These are phyloP conservation scores for Diaporthe citriasiana DNA, from an alignment of 2,329 filamentous ascomycete genomes.

Conservation along the genomic window DNA sequence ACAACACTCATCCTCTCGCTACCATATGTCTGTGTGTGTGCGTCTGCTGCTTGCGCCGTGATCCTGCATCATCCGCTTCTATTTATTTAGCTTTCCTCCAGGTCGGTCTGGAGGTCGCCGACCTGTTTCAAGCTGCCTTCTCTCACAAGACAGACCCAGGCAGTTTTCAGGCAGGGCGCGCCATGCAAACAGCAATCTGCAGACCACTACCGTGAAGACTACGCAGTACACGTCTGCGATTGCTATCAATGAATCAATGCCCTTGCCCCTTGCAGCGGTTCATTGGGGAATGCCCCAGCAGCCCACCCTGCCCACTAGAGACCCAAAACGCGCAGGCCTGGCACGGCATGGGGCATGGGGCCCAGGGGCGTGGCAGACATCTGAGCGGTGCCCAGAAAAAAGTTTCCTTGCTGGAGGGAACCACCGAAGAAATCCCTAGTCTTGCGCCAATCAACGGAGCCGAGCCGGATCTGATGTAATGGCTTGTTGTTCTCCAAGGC, in stretches of 20 bases:
- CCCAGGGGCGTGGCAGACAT: constrained; percentile 19
- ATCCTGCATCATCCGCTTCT: constrained; percentile 26
- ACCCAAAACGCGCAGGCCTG: constrained; percentile 28
- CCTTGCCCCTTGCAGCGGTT: constrained; percentile 25
- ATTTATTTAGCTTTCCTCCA: constrained; percentile 34
- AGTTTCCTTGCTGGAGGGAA: constrained; percentile 30
- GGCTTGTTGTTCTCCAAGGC: constrained; percentile 7
- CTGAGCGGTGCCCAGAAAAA: constrained; percentile 32
- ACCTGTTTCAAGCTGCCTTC: constrained; percentile 24
- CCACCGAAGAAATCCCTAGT: constrained; percentile 36
- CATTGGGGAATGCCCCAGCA: constrained; percentile 27
- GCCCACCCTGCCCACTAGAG: constrained; percentile 4
- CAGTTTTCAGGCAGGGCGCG: constrained; percentile 22
- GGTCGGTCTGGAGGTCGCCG: constrained; percentile 30
- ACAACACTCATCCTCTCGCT: not conserved
- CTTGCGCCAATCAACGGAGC: constrained; percentile 33
- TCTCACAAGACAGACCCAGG: constrained; percentile 25
- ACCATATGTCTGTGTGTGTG: not conserved
- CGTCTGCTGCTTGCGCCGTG: constrained; percentile 1
- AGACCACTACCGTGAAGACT: not conserved
- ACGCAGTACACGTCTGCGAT: constrained; percentile 16
- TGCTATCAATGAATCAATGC: constrained; percentile 8
- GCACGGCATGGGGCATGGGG: not conserved
- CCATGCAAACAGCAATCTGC: constrained; percentile 5
- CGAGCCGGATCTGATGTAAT: constrained; percentile 40